These are phyloP conservation scores for Aspergillus carbonarius DNA, from an alignment of 2,329 filamentous ascomycete species.

Conservation along the genomic window DNA sequence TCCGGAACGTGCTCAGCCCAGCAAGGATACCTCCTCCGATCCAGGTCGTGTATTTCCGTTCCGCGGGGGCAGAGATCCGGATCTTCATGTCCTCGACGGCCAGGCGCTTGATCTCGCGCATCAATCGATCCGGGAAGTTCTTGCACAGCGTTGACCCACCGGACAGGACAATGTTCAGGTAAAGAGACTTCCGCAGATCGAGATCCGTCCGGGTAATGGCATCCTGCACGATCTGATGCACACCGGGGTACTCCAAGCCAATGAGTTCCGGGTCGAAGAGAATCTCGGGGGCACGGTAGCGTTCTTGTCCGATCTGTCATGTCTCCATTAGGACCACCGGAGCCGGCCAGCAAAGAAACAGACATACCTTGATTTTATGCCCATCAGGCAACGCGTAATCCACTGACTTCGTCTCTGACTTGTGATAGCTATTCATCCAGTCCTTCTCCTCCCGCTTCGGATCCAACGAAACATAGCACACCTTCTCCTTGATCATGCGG, in stretches of 20 bases:
- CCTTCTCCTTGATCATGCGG: slow-evolving; percentile 91
- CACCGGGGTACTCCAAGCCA: slow-evolving; percentile 90
- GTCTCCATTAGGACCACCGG: not conserved
- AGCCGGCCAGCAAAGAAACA: not conserved
- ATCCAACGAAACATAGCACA: slow-evolving; percentile 86
- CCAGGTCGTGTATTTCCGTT: slow-evolving; percentile 98
- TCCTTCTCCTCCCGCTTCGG: slow-evolving; percentile 96
- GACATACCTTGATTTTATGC: slow-evolving; percentile 78
- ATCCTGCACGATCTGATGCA: slow-evolving; percentile 97
- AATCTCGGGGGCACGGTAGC: slow-evolving; percentile 94
- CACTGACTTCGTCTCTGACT: slow-evolving; percentile 73
- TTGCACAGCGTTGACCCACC: slow-evolving; percentile 95
- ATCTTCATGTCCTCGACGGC: slow-evolving; percentile 99
- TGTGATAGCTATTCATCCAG: slow-evolving; percentile 71
- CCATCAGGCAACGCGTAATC: slow-evolving; percentile 93
- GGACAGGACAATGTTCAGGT: slow-evolving; percentile 95
- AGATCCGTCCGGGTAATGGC: slow-evolving; percentile 93
- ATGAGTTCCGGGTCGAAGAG: slow-evolving; percentile 97
- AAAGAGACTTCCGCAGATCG: slow-evolving; percentile 89
- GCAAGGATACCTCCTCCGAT: slow-evolving; percentile 97
- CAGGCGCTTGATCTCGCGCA: slow-evolving; percentile 87
- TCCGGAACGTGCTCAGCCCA: slow-evolving; percentile 95
- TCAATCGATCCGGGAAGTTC: slow-evolving; percentile 88
- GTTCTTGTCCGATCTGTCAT: slow-evolving; percentile 77
- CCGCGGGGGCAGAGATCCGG: slow-evolving; percentile 97